phyloP scores from a whole-genome alignment of 495 filamentous ascomycete genomes.

The Neurospora sp. region DNA sequence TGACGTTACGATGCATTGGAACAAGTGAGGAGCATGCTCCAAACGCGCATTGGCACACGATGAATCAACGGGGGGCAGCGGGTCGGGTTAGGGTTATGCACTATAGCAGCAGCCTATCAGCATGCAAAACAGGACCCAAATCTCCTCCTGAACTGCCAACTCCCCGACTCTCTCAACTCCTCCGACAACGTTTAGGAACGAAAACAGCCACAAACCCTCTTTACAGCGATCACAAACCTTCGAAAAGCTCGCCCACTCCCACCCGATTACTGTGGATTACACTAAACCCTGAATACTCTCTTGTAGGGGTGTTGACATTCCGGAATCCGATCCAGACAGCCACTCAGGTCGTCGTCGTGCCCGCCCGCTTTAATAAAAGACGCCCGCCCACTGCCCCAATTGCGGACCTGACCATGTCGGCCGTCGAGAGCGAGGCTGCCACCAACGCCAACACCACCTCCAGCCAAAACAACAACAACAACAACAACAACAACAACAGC shows the following conservation, averaged over 20 bases:
- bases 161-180: background rate
- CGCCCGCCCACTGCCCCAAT: background rate
- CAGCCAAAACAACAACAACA: background rate
- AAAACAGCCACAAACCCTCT: background rate
- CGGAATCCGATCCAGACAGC: background rate
- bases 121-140: background rate
- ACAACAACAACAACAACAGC: background rate
- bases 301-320: background rate
- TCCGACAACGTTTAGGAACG: background rate
- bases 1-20: background rate
- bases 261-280: background rate
- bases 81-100: background rate
- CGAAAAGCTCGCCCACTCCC: background rate
- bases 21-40: background rate
- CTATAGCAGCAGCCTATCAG: background rate
- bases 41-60: background rate
- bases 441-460: background rate
- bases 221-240: background rate
- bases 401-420: background rate
- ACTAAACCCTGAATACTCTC: background rate
- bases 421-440: background rate
- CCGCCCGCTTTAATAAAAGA: background rate
- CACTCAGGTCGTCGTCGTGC: background rate
- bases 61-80: background rate
- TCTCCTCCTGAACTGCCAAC: background rate